A percentile compares a stretch with the other conserved stretches of the same genome.
Evolutionary conservation across 768 basidiomycete genomes (phyloP).

Genomic region (Epithele typhae): DNA sequence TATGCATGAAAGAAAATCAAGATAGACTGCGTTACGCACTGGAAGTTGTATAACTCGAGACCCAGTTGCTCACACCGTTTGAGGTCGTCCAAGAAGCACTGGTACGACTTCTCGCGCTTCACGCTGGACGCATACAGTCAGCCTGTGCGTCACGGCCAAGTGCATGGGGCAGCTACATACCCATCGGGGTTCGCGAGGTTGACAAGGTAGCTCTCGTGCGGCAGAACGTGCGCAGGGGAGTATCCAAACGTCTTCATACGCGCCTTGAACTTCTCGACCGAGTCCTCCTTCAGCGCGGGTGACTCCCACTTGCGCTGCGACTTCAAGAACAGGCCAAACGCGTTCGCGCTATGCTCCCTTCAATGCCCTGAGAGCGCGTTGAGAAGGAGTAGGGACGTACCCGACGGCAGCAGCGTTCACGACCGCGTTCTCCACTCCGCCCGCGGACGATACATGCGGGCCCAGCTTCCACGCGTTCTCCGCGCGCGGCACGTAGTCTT

Average conservation of each 20-base stretch:
- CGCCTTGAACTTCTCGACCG: constrained; percentile 53
- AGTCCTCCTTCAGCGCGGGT: constrained; percentile 48
- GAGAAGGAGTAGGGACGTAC: constrained; percentile 31
- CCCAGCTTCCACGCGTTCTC: constrained; percentile 62
- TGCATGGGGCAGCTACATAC: constrained; percentile 35
- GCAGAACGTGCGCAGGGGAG: constrained; percentile 56
- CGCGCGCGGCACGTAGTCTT: constrained; percentile 23
- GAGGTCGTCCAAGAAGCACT: constrained; percentile 82
- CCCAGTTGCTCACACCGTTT: constrained; percentile 74
- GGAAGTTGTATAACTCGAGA: constrained; percentile 75
- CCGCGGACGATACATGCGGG: constrained; percentile 79
- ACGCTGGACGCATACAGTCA: constrained; percentile 31
- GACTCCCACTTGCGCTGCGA: constrained; percentile 80
- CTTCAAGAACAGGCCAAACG: constrained; percentile 82
- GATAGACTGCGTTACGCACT: constrained; percentile 46
- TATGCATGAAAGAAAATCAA: neutral
- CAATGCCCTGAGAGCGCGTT: neutral
- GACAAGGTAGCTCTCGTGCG: constrained; percentile 83
- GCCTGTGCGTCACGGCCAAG: neutral
- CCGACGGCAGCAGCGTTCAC: constrained; percentile 67
- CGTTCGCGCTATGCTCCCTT: constrained; percentile 53
- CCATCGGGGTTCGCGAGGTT: constrained; percentile 78
- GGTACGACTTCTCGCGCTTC: constrained; percentile 67
- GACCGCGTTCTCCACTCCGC: constrained; percentile 73
- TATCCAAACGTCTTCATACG: constrained; percentile 62